These are phyloP conservation scores for Fusarium camptoceras DNA, from an alignment of 2,329 filamentous ascomycete genomes.

Conservation along the genomic window DNA sequence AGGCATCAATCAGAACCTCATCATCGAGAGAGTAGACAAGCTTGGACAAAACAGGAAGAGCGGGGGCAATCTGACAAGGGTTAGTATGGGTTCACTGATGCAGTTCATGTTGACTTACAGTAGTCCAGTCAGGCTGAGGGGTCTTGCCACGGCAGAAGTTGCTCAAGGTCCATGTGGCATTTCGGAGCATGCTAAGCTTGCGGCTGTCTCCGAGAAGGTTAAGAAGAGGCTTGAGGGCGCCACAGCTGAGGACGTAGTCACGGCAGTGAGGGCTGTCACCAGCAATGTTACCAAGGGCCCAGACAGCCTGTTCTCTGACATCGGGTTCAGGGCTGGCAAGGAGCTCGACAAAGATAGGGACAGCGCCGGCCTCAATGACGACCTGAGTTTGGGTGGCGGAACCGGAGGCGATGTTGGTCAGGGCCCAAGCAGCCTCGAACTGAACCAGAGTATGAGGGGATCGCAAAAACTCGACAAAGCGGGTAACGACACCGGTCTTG, in stretches of 20 bases:
- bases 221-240: constrained; percentile 90
- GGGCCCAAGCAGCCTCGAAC: constrained; percentile 98
- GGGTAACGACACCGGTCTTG: constrained; percentile 96
- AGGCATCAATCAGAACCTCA: constrained; percentile 97
- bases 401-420: constrained; percentile 99
- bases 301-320: constrained; percentile 97
- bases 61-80: constrained; percentile 81
- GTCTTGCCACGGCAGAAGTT: constrained; percentile 99
- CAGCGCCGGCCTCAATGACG: constrained; percentile 96
- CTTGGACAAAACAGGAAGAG: constrained; percentile 94
- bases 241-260: constrained; percentile 93
- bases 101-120: constrained; percentile 68
- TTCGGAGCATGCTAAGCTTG: constrained; percentile 98
- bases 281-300: constrained; percentile 98
- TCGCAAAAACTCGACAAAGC: constrained; percentile 97
- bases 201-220: constrained; percentile 94
- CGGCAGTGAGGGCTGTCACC: constrained; percentile 98
- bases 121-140: constrained; percentile 97
- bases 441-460: constrained; percentile 98
- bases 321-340: constrained; percentile 96
- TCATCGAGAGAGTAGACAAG: constrained; percentile 98
- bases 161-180: constrained; percentile 98
- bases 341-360: constrained; percentile 98
- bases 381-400: constrained; percentile 98
- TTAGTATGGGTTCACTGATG: constrained; percentile 16